phyloP scores from a whole-genome alignment of 1,139 yeast genomes.

The Candida dubliniensis region DNA sequence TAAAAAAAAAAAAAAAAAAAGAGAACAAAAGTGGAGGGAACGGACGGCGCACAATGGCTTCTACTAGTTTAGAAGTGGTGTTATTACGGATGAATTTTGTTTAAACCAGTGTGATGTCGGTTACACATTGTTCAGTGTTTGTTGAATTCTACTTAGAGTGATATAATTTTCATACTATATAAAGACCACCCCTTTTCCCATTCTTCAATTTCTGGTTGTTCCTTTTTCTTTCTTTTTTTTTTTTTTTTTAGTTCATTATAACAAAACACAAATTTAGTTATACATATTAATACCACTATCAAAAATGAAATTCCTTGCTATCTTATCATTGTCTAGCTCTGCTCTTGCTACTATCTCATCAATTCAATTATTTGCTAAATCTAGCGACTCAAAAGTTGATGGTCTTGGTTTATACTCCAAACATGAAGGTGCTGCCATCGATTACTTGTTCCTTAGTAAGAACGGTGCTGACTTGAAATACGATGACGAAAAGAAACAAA shows the following conservation, averaged over 20 bases:
- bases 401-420: conserved; percentile 31
- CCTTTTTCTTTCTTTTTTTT: background rate
- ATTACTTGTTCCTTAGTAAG: conserved; percentile 38
- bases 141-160: no score
- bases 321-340: conserved; percentile 19
- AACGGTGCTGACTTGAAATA: conserved; percentile 32
- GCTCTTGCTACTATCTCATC: conserved; percentile 21
- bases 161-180: no score
- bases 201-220: background rate
- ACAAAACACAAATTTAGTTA: background rate
- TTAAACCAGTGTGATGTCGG: no score
- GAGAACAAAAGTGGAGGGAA: no score
- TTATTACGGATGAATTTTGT: no score
- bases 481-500: conserved; percentile 47
- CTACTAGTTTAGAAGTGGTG: no score
- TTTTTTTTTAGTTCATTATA: background rate
- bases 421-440: conserved; percentile 60
- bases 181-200: no score
- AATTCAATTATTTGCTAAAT: conserved; percentile 20
- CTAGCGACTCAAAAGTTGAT: conserved; percentile 22
- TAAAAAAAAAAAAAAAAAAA: no score
- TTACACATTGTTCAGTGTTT: no score
- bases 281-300: background rate
- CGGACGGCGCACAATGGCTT: no score
- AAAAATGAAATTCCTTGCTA: conserved; percentile 13